Evolutionary conservation across 345 rosid genomes (phyloP), one percentile per base, ranked within the genome.

Genomic region (Linum lewisii): DNA sequence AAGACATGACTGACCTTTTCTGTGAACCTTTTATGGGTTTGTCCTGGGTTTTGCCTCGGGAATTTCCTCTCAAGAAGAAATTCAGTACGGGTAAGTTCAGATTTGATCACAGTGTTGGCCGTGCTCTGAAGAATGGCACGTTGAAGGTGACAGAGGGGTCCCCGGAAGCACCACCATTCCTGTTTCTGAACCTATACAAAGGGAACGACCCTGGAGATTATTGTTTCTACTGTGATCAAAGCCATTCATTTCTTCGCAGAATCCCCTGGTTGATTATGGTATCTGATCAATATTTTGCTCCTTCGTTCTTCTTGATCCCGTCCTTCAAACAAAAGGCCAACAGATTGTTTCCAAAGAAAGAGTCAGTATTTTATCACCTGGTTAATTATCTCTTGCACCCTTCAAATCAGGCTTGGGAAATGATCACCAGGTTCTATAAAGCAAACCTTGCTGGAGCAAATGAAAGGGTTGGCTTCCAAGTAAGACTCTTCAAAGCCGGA

Each of bases 1-100:
- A 16, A 16, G 72, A 69, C 55, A 69, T 69, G 72, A 21, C 54
- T 29, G 49, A n/a, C 58, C 59, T 69, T 14, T 69, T 69, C 47
- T 69, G 72, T 7, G 72, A 69, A 51, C 72, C 72, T 21, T 69
- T 69, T 56, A 66, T 47, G 23, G 44, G 59, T 26, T 20, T 63
- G 9, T 62, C 72, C 10, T 69, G 72, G 72, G 8, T 51, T 7
- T 32, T 69, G 49, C 67, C 72, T 3, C 6, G 14, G 54, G 51
- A 69, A 10, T 69, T 62, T 22, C 64, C 67, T 22, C 54, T 23
- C 21, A 6, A 13, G 63, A 18, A 11, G 22, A 38, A 24, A 21
- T 34, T 68, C 24, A 22, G 14, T 24, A 66, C 26, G 0, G 23
- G 55, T 38, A 11, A 29, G 13, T 5, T 29, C 1, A 45, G 62